Base-by-base conservation (phyloP, 352 stramenopile species). In the Labyrinthula sp. region DNA sequence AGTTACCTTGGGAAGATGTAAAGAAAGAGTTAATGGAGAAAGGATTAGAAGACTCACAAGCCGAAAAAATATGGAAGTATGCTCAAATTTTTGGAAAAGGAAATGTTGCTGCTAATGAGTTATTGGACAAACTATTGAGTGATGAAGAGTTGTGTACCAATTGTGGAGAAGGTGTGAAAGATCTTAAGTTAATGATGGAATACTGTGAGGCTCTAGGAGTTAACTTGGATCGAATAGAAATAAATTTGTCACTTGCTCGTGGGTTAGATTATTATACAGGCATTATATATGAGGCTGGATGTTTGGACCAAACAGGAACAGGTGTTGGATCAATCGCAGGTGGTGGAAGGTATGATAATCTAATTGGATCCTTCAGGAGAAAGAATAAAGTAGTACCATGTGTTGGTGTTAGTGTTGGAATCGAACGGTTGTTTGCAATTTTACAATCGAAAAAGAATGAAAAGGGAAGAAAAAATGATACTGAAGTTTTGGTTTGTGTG, bases 181-280 rank as follows among this genome's bases (percentile, higher is more conserved):
- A 95, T 48, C 65, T 97, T 37, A 61, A 66, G 31, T 67, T 89
- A 52, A 73, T 95, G 15, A 97, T 97, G 58, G 74, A 86, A 28
- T 97, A 95, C 66, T 61, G 95, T 8, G 84, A 95, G 30, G 80
- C 82, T 21, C 95, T 96, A 80, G 83, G 76, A 36, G 82, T 86
- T 36, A 68, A 31, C 9, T 3, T 95, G 14, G 61, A 90, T 41
- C 14, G 33, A 50, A 74, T 93, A 40, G 87, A 76, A 21, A 96
- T 97, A 55, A 88, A 97, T 50, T 63, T 97, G 27, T 92, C 73
- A 58, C 69, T 97, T 31, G 88, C 88, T 10, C 77, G 88, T 21
- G 88, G 88, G 18, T 68, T 97, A 8, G 87, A 96, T 65, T 97
- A 97, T 74, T 97, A 97, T 68, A 97, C 87, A 10, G 88, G 88